These are phyloP conservation scores for Manihot esculenta DNA, from an alignment of 441 rosid genomes.

Conservation along the genomic window DNA sequence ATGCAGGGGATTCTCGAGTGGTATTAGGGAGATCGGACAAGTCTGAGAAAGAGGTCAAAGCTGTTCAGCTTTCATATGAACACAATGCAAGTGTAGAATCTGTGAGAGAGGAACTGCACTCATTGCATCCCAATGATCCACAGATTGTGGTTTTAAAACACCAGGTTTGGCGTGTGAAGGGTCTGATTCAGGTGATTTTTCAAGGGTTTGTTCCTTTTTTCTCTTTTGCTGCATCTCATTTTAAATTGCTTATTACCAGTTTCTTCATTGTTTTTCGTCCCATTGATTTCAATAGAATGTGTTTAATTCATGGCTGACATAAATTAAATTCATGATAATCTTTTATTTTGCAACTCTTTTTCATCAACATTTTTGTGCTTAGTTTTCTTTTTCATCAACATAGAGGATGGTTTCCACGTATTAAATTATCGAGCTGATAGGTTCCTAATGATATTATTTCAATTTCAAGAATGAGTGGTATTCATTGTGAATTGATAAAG, in stretches of 20 bases:
- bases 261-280: constrained; percentile 1
- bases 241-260: constrained; percentile 9
- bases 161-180: constrained; percentile 95
- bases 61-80: constrained; percentile 78
- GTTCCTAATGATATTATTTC: neutral
- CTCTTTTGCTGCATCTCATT: neutral
- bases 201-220: constrained; percentile 2
- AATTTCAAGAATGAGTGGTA: neutral
- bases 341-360: neutral
- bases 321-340: neutral
- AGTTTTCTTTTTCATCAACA: neutral
- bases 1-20: constrained; percentile 89
- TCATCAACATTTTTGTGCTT: neutral
- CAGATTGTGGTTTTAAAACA: constrained; percentile 83
- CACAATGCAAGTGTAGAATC: constrained; percentile 79
- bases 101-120: constrained; percentile 77
- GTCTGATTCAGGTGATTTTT: constrained; percentile 72
- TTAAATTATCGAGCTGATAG: neutral
- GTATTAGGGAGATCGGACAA: constrained; percentile 64
- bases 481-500: neutral
- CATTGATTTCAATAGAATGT: neutral
- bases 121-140: constrained; percentile 88
- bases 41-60: constrained; percentile 53
- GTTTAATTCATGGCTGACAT: neutral
- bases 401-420: neutral